Evolutionary conservation across 2,329 filamentous ascomycete genomes (phyloP).

Genomic region (Claviceps monticola): DNA sequence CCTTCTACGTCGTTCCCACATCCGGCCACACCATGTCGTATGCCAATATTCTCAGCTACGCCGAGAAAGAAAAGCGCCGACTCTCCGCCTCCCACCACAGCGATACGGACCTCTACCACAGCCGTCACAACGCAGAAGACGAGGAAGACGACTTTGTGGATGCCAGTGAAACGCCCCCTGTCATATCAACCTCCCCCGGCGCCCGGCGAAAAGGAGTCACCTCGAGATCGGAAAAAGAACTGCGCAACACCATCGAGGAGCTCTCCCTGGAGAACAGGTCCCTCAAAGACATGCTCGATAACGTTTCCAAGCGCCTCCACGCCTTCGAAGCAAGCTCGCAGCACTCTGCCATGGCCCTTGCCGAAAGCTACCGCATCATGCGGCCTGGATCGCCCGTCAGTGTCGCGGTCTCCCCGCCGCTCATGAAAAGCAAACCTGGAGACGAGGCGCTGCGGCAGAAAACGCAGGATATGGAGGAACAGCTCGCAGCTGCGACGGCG

Average conservation of each 20-base stretch:
- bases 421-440: slow-evolving; percentile 6
- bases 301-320: slow-evolving; percentile 73
- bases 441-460: slow-evolving; percentile 30
- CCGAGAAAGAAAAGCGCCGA: slow-evolving; percentile 51
- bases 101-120: slow-evolving; percentile 24
- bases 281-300: slow-evolving; percentile 73
- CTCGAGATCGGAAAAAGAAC: slow-evolving; percentile 27
- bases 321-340: slow-evolving; percentile 90
- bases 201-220: slow-evolving; percentile 27
- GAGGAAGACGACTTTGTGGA: slow-evolving; percentile 84
- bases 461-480: slow-evolving; percentile 53
- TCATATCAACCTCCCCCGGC: slow-evolving; percentile 26
- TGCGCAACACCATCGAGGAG: slow-evolving; percentile 68
- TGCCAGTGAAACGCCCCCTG: slow-evolving; percentile 50
- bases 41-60: slow-evolving; percentile 68
- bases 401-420: slow-evolving; percentile 13
- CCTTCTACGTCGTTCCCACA: slow-evolving; percentile 89
- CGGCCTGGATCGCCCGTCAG: slow-evolving; percentile 37
- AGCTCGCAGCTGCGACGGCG: slow-evolving; percentile 41
- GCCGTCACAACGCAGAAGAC: slow-evolving; percentile 28
- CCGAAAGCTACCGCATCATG: slow-evolving; percentile 63
- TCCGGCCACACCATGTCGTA: slow-evolving; percentile 88
- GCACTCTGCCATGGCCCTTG: slow-evolving; percentile 70
- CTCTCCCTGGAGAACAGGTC: slow-evolving; percentile 77
- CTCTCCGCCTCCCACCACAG: slow-evolving; percentile 36